Base-by-base conservation (phyloP, 2,329 filamentous ascomycete genomes). In the Macrophomina phaseolina region DNA sequence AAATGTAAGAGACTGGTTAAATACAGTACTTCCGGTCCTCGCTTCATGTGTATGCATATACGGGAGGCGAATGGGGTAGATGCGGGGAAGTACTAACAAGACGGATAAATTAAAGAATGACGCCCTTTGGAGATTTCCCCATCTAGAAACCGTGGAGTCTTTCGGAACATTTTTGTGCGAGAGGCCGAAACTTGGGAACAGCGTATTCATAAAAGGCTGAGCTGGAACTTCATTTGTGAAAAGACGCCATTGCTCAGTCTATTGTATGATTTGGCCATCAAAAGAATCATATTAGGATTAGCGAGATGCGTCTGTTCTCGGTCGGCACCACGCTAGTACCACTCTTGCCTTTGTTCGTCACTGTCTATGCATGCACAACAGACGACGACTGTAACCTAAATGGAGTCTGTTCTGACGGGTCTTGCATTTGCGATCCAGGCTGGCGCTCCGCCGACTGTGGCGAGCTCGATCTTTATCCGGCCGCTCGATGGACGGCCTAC, bases 381-480 rank as follows among this genome's bases (percentile, higher is more conserved):
- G 74, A 77, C 53, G 74, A 77, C 14, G 74, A 82, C 68, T 82
- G 80, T 67, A 80, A 75, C 61, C 74, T 81, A 7, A 81, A 81
- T 61, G 80, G 79, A 2, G 42, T 81, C 58, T 81, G 77, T 65
- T 67, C 67, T 1, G 40, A 67, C 6, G 72, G 2, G 16, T 61
- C 36, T 14, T 73, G 72, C 63, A 51, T 64, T 18, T 73, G 71
- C 72, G 83, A 84, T 56, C 69, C 78, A 0, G 82, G 83, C 11
- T 85, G 83, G 82, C 76, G 73, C 16, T 78, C 75, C 0, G 66
- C 70, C 1, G 81, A 83, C 69, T 85, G 83, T 65, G 78, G 82
- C 4, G 72, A 77, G 7, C 76, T 85, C 0, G 81, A 85, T 64
- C 74, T 85, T 2, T 74, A 73, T 1, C 81, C 82, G 0, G 81